Percentiles rank a stretch among this genome's conserved stretches.
Conservation (phyloP, 2,329 filamentous ascomycete species). For the Nemania diffusa region DNA sequence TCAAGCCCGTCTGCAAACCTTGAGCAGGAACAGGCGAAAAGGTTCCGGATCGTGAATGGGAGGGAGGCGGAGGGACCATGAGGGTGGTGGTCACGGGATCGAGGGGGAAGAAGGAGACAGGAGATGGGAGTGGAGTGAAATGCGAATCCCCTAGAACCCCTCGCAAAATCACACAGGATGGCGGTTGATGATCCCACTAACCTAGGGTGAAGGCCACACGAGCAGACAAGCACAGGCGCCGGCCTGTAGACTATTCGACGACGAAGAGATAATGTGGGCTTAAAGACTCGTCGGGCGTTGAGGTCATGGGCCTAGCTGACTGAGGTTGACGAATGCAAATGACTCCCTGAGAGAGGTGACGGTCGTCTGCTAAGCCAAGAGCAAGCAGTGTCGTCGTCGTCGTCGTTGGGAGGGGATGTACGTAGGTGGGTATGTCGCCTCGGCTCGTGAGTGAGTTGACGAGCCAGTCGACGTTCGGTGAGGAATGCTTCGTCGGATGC, state of each 20-base stretch:
- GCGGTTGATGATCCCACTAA: constrained; percentile 28
- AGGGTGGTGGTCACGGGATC: constrained; percentile 47
- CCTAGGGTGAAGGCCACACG: constrained; percentile 20
- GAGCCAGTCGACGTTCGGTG: background rate
- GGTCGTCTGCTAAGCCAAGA: background rate
- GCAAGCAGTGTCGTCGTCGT: background rate
- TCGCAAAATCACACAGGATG: constrained; percentile 42
- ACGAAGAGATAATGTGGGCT: constrained; percentile 36
- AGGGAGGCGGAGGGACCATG: constrained; percentile 50
- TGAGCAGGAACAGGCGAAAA: constrained; percentile 70
- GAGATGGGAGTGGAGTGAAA: constrained; percentile 34
- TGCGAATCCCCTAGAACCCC: constrained; percentile 46
- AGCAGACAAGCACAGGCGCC: constrained; percentile 13
- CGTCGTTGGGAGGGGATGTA: background rate
- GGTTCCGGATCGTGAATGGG: constrained; percentile 67
- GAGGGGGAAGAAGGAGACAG: constrained; percentile 39
- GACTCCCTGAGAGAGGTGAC: constrained; percentile 8
- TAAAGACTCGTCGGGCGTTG: constrained; percentile 38
- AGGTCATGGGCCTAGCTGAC: constrained; percentile 44
- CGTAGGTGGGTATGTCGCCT: background rate
- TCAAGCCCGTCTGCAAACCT: constrained; percentile 65
- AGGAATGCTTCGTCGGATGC: background rate
- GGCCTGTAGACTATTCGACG: constrained; percentile 26
- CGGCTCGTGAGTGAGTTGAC: background rate
- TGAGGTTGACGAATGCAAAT: constrained; percentile 25